Evolutionary conservation across 2,329 filamentous ascomycete genomes (phyloP).

Genomic region (Colletotrichum liriopes): DNA sequence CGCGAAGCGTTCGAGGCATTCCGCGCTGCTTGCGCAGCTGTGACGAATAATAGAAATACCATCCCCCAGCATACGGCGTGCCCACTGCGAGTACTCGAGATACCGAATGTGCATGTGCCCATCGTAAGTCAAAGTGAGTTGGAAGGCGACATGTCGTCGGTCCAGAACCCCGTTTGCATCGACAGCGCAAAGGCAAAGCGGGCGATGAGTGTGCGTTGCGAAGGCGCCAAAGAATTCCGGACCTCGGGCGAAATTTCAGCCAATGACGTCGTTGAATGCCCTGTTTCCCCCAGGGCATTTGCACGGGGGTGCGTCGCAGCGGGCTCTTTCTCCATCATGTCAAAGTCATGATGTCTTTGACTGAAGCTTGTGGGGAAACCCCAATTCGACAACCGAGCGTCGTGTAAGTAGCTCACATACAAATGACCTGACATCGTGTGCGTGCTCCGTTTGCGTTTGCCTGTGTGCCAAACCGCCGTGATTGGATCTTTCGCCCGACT

Average conservation of each 20-base stretch:
- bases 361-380: conserved; percentile 23
- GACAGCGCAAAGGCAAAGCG: background rate
- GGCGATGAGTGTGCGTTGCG: background rate
- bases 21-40: background rate
- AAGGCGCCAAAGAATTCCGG: background rate
- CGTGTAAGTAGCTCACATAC: too few species aligned
- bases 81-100: too few species aligned
- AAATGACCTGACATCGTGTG: background rate
- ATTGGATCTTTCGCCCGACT: background rate
- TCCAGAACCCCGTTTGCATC: background rate
- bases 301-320: background rate
- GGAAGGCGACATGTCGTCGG: background rate
- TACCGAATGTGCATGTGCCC: background rate
- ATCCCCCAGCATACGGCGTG: background rate
- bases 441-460: background rate
- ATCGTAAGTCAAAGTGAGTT: background rate
- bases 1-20: background rate
- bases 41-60: background rate
- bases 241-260: conserved; percentile 4
- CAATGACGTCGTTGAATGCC: conserved; percentile 39
- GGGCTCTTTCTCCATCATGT: conserved; percentile 8
- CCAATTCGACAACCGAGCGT: background rate
- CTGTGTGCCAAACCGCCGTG: background rate
- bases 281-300: background rate
- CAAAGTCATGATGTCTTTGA: conserved; percentile 45